Evolutionary conservation across 345 rosid species (phyloP).

Genomic region (Ceriops tagal): DNA sequence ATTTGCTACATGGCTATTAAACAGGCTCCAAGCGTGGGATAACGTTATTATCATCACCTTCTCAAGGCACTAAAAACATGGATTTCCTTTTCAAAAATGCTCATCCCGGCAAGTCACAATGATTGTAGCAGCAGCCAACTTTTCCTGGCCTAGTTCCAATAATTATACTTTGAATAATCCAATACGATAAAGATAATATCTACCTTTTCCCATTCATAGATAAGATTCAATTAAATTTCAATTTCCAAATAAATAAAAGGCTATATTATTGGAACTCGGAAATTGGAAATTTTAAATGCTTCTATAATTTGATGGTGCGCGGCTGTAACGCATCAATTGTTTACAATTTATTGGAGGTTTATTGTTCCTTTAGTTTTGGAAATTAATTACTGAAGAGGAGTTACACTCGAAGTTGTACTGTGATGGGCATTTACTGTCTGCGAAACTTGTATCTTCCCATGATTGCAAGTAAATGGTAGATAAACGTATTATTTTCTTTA

Average conservation of each 20-base stretch:
- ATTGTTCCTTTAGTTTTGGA: background rate
- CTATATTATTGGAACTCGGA: too few species aligned
- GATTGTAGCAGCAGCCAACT: background rate
- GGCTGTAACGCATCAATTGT: background rate
- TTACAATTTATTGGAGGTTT: too few species aligned
- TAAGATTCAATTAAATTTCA: too few species aligned
- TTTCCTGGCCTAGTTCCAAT: background rate
- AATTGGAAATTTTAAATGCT: background rate
- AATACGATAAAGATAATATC: too few species aligned
- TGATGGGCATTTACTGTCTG: too few species aligned
- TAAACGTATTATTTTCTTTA: background rate
- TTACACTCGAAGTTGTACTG: background rate
- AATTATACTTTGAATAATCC: background rate
- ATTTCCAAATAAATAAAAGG: too few species aligned
- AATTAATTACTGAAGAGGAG: conserved; percentile 5
- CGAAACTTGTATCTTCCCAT: background rate
- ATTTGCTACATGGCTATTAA: background rate
- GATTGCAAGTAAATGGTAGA: background rate
- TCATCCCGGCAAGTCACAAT: background rate
- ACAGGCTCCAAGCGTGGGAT: too few species aligned
- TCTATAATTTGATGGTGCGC: too few species aligned
- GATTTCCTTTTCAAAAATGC: background rate
- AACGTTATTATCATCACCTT: background rate
- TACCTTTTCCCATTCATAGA: too few species aligned
- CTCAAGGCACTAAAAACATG: conserved; percentile 1